phyloP scores from a whole-genome alignment of 2,329 filamentous ascomycete genomes.

The Colletotrichum sojae region DNA sequence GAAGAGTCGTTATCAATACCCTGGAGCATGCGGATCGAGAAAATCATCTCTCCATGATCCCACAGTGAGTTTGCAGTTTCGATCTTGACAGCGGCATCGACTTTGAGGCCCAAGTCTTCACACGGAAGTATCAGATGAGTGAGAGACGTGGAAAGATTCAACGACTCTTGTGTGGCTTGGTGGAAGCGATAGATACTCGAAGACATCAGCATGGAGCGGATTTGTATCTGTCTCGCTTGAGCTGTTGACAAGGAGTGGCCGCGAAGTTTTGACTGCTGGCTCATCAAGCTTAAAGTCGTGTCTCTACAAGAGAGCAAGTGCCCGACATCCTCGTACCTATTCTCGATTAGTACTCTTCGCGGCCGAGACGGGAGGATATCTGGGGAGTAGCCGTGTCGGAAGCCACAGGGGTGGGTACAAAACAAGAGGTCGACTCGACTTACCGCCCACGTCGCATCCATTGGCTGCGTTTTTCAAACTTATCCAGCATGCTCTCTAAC shows the following conservation, averaged over 20 bases:
- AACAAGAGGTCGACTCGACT: constrained; percentile 48
- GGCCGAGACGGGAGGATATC: not conserved
- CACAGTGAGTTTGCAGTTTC: constrained; percentile 93
- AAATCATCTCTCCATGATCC: constrained; percentile 91
- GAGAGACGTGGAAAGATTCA: constrained; percentile 89
- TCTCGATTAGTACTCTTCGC: constrained; percentile 1
- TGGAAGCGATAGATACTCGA: constrained; percentile 85
- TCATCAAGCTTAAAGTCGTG: constrained; percentile 85
- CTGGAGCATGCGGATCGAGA: constrained; percentile 91
- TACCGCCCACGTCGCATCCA: constrained; percentile 91
- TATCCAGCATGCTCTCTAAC: constrained; percentile 72
- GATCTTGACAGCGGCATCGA: constrained; percentile 83
- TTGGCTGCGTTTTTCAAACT: constrained; percentile 74
- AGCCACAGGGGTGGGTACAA: too few species aligned
- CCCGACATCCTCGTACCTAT: constrained; percentile 81
- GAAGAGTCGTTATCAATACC: constrained; percentile 74
- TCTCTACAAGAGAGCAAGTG: constrained; percentile 87
- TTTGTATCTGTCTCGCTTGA: constrained; percentile 79
- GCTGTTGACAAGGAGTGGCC: constrained; percentile 71
- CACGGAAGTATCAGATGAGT: constrained; percentile 81
- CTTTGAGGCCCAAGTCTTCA: constrained; percentile 77
- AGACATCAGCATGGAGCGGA: constrained; percentile 81
- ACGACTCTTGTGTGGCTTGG: constrained; percentile 85
- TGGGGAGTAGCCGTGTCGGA: too few species aligned
- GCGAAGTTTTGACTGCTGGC: constrained; percentile 76